Base-by-base conservation (phyloP, 2,329 filamentous ascomycete species). In the Calonectria leucothoes region DNA sequence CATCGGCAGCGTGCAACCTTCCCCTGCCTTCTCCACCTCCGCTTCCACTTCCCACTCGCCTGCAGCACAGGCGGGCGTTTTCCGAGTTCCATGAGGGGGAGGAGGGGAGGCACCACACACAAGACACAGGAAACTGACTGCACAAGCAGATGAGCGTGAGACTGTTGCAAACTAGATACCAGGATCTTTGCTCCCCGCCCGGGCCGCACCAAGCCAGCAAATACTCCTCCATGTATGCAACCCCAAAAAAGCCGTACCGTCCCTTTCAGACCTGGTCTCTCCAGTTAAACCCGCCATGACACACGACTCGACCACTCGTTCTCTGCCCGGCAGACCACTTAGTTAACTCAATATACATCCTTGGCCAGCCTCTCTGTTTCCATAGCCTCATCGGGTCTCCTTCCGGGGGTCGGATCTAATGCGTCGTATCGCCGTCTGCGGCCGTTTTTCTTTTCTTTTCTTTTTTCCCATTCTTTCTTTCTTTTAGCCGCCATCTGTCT, bases 341-440 rank as follows among this genome's bases (percentile, higher is more conserved):
- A 61, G 55, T 61, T 61, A 61, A 61, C 55, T 61, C 55, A 64
- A 64, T 64, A 64, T 64, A 42, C 59, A 64, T 64, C 39, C 39
- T 39, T 15, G 35, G 17, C 33, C 48, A 55, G 64, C 12, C 14
- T 25, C 33, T 66, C 31, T 61, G 31, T 52, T 52, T 55, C 64
- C 48, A 37, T 39, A 29, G 55, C 35, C 33, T 37, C 55, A 7
- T 23, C 31, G 23, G 59, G 59, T 10, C 27, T 64, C 59, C 25
- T 70, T 35, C 17, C 25, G 33, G 33, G 59, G 33, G 59, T 70
- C 67, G 67, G 67, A 31, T 64, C 57, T 70, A 70, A 45, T 42
- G 45, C 57, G 15, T 68, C 57, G 67, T 70, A 70, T 52, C 67
- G 57, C 67, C 67, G 67, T 42, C 39, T 70, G 66, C 55, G 66